Evolutionary conservation across 2,329 filamentous ascomycete species (phyloP).

Genomic region (Arthrinium phaeospermum): DNA sequence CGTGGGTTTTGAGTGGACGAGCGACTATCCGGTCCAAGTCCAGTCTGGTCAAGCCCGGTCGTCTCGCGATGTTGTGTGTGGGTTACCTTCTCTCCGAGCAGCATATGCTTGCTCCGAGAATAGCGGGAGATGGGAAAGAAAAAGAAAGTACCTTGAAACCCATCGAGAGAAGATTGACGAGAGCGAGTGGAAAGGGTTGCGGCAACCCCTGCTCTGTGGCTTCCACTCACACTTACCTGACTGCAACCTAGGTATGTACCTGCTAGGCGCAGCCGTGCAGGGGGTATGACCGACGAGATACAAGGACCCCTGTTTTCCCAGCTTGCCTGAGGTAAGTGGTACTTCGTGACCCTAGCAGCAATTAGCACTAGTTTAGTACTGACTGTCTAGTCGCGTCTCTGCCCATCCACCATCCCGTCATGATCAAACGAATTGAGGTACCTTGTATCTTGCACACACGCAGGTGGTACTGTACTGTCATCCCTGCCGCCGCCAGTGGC

Average conservation of each 20-base stretch:
- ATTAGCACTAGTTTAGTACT: background rate
- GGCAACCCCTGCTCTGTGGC: conserved; percentile 11
- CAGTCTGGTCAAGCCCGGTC: background rate
- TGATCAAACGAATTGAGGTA: background rate
- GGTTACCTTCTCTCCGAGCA: conserved; percentile 1
- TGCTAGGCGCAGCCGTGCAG: background rate
- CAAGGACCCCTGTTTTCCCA: conserved; percentile 13
- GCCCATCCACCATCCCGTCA: background rate
- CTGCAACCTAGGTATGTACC: conserved; percentile 9
- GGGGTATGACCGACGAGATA: background rate
- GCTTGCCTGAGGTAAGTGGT: background rate
- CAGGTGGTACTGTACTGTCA: background rate
- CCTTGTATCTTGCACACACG: background rate
- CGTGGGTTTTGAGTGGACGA: background rate
- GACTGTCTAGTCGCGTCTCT: conserved; percentile 1
- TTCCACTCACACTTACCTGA: background rate
- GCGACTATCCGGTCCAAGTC: conserved; percentile 10
- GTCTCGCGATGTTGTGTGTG: background rate
- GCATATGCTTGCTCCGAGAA: background rate
- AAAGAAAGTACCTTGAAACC: background rate
- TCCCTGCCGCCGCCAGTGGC: conserved; percentile 1
- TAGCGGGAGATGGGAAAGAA: background rate
- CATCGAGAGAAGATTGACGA: background rate
- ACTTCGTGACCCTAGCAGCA: background rate
- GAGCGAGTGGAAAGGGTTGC: background rate